Base-by-base conservation (phyloP, 139 green algal species). In the Spirogloea muscicola region DNA sequence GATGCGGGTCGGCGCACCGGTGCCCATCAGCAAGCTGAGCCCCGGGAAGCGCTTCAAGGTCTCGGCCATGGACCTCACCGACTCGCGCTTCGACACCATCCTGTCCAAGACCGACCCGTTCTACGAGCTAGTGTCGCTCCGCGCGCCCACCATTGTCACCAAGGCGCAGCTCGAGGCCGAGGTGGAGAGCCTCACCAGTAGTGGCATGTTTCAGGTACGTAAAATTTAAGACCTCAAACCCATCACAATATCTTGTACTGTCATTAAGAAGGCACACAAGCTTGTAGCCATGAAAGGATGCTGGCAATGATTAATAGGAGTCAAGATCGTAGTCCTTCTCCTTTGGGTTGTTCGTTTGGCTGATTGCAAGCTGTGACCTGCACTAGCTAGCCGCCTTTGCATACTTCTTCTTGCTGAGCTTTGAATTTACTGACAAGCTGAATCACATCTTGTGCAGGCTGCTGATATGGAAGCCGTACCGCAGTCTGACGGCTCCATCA, bases 131-230 rank as follows among this genome's bases (percentile, higher is more conserved):
- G 42, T 77, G 42, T 34, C 58, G 10, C 38, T 77, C 4, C 31
- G 10, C 16, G 36, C 38, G 16, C 57, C 27, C 39, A 39, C 41
- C 31, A 31, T 77, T 10, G 74, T 44, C 42, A 77, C 68, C n/a
- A 37, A 40, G 5, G 37, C 41, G 13, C 34, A 72, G 48, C 58
- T 77, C 27, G 60, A 77, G 3, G 68, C 27, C 44, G 68, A 77
- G 38, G 41, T 77, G 36, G n/a, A 48, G 1, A 71, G 34, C 42
- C 61, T 77, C 25, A 29, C 34, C 36, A 34, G 21, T 0, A 74
- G 41, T 1, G 68, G 68, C 38, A 71, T 77, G 68, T 77, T 77
- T 29, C 58, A 75, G 25, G 49, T 59, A 10, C n/a, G n/a, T n/a
- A n/a, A n/a, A n/a, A n/a, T n/a, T n/a, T n/a, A n/a, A n/a, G n/a